Base-by-base conservation (phyloP, 352 stramenopile genomes). In the Saprolegnia parasitica region DNA sequence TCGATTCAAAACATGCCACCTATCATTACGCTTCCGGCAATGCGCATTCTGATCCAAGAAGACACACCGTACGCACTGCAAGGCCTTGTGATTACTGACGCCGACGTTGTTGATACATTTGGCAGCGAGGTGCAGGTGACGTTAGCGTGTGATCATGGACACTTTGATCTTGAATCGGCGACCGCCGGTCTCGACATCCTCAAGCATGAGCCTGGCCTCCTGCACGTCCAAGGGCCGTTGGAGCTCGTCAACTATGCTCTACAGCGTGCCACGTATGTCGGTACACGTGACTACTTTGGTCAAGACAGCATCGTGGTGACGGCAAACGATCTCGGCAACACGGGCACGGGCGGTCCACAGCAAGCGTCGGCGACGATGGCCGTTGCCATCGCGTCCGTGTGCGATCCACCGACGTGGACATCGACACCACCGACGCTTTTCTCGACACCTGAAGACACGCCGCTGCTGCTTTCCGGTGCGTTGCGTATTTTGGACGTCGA, bases 251-350 rank as follows among this genome's bases (percentile, higher is more conserved):
- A 93, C 60, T 64, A 54, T 0, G 84, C 77, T 21, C 66, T 93
- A 1, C 77, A 84, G 42, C 71, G 73, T 13, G 86, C 79, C 32
- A 54, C 61, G 4, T 93, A 89, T 60, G 62, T 81, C 13, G 81
- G 82, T 56, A 54, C 63, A 5, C 39, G 18, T 45, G 71, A 92
- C 70, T 92, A 82, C 80, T 87, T 79, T 32, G 85, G 85, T 10
- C 70, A 79, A 5, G 81, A 91, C 21, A 58, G 76, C n/a, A 42
- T 91, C 24, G 61, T 37, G 23, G 40, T 91, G 9, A 74, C 62
- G 0, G 74, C 78, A 4, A 40, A 32, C 20, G 60, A 76, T 24
- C 32, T 75, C 42, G 60, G 67, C 18, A n/a, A 23, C 49, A 35
- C 24, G 5, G 54, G 39, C 5, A 65, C 26, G 4, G 61, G 67